phyloP scores from a whole-genome alignment of 352 stramenopile species.

The Phytophthora macrochlamydospora region DNA sequence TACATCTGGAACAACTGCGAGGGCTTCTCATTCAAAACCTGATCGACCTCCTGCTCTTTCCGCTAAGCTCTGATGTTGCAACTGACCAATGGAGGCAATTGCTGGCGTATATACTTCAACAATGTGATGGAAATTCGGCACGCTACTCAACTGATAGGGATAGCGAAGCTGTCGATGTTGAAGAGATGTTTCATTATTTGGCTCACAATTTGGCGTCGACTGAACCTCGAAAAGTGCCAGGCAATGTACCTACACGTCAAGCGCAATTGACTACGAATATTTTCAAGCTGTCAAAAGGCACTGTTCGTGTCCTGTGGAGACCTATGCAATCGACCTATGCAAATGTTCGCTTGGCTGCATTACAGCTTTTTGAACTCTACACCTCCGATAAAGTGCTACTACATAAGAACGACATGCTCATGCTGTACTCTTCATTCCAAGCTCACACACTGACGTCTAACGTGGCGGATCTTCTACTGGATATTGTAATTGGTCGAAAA shows the following conservation, averaged over 20 bases:
- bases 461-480: conserved; percentile 56
- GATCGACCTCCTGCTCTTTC: conserved; percentile 73
- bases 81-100: conserved; percentile 70
- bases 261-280: conserved; percentile 37
- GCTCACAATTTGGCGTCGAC: conserved; percentile 46
- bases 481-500: conserved; percentile 69
- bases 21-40: conserved; percentile 70
- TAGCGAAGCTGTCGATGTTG: conserved; percentile 49
- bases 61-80: conserved; percentile 29
- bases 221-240: conserved; percentile 25
- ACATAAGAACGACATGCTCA: conserved; percentile 62
- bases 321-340: conserved; percentile 54
- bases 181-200: conserved; percentile 72
- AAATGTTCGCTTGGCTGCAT: conserved; percentile 57
- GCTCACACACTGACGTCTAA: conserved; percentile 52
- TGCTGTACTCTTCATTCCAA: conserved; percentile 62
- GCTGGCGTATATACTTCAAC: conserved; percentile 66
- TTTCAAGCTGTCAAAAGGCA: conserved; percentile 67
- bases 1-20: conserved; percentile 42
- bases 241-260: conserved; percentile 28
- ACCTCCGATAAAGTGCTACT: conserved; percentile 69
- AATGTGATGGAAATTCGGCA: conserved; percentile 32
- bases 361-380: conserved; percentile 77
- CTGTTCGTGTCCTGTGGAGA: conserved; percentile 66
- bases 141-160: conserved; percentile 10